These are phyloP conservation scores for Beta vulgaris DNA, from an alignment of 148 eudicot genomes.

Conservation along the genomic window DNA sequence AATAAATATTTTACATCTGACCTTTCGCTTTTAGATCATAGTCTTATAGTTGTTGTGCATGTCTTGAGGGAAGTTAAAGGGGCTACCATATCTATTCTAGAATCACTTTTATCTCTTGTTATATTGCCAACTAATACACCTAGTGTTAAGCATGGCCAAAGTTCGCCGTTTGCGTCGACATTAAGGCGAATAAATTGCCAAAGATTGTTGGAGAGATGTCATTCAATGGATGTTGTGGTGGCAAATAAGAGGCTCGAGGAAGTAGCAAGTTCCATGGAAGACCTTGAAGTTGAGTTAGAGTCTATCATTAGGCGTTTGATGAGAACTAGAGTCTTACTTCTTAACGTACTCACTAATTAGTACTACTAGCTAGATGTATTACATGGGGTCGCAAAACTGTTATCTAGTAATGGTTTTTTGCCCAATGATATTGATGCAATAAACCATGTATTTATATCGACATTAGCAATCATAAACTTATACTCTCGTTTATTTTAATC, in stretches of 20 bases:
- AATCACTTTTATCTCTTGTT: slow-evolving; percentile 52
- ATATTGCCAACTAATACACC: slow-evolving; percentile 40
- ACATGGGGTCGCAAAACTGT: neutral
- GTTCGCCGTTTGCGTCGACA: slow-evolving; percentile 28
- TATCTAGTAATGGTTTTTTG: neutral
- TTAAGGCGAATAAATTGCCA: slow-evolving; percentile 41
- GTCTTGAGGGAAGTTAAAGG: slow-evolving; percentile 58
- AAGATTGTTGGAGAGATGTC: slow-evolving; percentile 44
- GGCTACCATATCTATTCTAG: slow-evolving; percentile 47
- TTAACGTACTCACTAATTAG: slow-evolving; percentile 54
- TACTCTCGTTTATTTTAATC: no score
- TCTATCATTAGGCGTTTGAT: slow-evolving; percentile 61
- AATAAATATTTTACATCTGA: slow-evolving; percentile 20
- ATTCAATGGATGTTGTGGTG: slow-evolving; percentile 26
- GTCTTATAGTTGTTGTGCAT: slow-evolving; percentile 54
- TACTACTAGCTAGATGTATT: neutral
- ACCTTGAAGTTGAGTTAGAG: slow-evolving; percentile 55
- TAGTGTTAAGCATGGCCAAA: slow-evolving; percentile 20
- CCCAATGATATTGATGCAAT: neutral
- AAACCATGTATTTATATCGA: no score
- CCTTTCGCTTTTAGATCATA: slow-evolving; percentile 33
- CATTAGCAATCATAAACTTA: no score
- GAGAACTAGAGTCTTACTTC: slow-evolving; percentile 66
- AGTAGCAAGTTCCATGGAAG: slow-evolving; percentile 45
- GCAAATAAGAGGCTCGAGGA: slow-evolving; percentile 46